Percentiles rank a stretch among this genome's conserved stretches.
Conservation (phyloP, 179 eudicot genomes). For the Amaranthus tricolor region DNA sequence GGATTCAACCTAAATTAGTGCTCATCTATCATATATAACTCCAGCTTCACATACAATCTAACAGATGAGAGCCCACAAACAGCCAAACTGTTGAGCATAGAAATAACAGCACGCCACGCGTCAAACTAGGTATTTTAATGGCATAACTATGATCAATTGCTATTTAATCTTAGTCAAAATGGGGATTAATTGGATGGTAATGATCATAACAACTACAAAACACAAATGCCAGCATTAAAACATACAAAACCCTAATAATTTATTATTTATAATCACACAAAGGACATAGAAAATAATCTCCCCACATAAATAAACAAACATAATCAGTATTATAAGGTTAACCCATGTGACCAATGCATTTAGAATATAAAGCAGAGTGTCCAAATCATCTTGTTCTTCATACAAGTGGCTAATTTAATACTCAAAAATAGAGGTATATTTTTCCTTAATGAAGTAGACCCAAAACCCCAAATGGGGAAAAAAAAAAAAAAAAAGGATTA, state of each 20-base stretch:
- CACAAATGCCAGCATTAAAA: constrained; percentile 22
- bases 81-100: constrained; percentile 2
- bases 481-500: not conserved
- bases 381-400: constrained; percentile 27
- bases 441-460: not conserved
- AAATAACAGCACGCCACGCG: constrained; percentile 23
- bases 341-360: constrained; percentile 32
- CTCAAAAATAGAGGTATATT: constrained; percentile 11
- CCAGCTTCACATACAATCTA: constrained; percentile 15
- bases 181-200: constrained; percentile 30
- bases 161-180: constrained; percentile 30
- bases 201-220: constrained; percentile 28
- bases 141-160: constrained; percentile 11
- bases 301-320: constrained; percentile 18
- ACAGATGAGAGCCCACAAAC: constrained; percentile 20
- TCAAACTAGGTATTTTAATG: constrained; percentile 18
- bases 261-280: constrained; percentile 14
- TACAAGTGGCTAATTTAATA: constrained; percentile 14
- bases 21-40: constrained; percentile 3
- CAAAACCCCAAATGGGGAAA: not conserved
- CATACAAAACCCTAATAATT: constrained; percentile 15
- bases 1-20: constrained; percentile 13
- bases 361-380: constrained; percentile 34
- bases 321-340: constrained; percentile 18
- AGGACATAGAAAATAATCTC: constrained; percentile 20